Percentiles rank a stretch among this genome's conserved stretches.
phyloP scores from a whole-genome alignment of 805 yeast genomes.

The Yarrowia bubula region DNA sequence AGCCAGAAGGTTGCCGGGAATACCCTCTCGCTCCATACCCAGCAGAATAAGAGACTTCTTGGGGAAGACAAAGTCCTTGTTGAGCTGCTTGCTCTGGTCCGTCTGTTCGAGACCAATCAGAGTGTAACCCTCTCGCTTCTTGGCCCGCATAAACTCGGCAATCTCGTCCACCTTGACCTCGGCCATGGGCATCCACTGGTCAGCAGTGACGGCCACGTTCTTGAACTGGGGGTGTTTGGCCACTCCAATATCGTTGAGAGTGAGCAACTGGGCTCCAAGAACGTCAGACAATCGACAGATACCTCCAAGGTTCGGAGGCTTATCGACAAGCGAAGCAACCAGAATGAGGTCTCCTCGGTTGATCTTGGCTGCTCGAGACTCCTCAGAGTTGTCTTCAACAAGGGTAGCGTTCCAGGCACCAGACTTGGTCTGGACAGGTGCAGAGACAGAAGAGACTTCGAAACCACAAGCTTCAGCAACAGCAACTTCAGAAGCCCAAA shows the following conservation, averaged over 20 bases:
- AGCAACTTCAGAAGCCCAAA: conserved; percentile 28
- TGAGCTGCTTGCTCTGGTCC: conserved; percentile 74
- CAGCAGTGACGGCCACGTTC: conserved; percentile 91
- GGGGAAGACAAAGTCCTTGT: conserved; percentile 67
- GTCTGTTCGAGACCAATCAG: conserved; percentile 91
- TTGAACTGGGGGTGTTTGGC: conserved; percentile 68
- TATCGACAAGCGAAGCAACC: conserved; percentile 87
- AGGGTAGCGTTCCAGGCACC: conserved; percentile 81
- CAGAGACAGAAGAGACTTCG: conserved; percentile 34
- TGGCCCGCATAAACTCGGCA: conserved; percentile 53
- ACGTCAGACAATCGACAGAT: conserved; percentile 91
- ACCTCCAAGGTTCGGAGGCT: conserved; percentile 91
- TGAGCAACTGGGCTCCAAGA: conserved; percentile 79
- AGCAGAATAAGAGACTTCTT: conserved; percentile 70
- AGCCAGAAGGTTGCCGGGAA: conserved; percentile 79
- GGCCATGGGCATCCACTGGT: conserved; percentile 89
- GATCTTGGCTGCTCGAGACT: conserved; percentile 45
- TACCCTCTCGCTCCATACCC: conserved; percentile 88
- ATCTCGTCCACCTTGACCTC: conserved; percentile 66
- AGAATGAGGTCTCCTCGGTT: conserved; percentile 81
- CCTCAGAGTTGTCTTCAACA: conserved; percentile 44
- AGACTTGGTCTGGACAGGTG: conserved; percentile 74
- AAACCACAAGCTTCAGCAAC: conserved; percentile 22
- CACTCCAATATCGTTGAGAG: conserved; percentile 68
- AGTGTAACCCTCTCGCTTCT: conserved; percentile 75